Conservation (phyloP, 805 yeast genomes). For the Ogataea thermomethanolica region DNA sequence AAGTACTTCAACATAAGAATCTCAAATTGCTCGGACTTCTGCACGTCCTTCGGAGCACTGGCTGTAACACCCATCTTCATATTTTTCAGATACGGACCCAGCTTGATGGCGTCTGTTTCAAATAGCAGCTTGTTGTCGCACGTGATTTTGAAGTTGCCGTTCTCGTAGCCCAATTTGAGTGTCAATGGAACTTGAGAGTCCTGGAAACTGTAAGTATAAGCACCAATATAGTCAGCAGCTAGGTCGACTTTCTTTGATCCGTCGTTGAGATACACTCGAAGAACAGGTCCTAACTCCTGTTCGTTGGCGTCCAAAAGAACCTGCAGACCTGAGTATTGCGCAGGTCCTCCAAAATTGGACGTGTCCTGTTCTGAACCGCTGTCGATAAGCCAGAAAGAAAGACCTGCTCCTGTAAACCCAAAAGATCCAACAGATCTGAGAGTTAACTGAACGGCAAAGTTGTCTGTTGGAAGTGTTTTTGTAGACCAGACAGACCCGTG, state of each 20-base stretch:
- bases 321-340: constrained; percentile 59
- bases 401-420: constrained; percentile 52
- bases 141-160: constrained; percentile 51
- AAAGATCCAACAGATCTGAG: constrained; percentile 56
- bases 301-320: constrained; percentile 52
- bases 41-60: constrained; percentile 33
- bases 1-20: constrained; percentile 56
- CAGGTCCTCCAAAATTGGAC: constrained; percentile 52
- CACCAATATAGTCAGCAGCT: constrained; percentile 28
- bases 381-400: constrained; percentile 55
- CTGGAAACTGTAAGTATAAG: constrained; percentile 44
- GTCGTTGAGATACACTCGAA: constrained; percentile 60
- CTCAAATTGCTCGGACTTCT: constrained; percentile 58
- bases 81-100: constrained; percentile 37
- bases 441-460: constrained; percentile 52
- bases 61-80: constrained; percentile 57
- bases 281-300: constrained; percentile 41
- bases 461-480: constrained; percentile 28
- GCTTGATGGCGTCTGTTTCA: constrained; percentile 52
- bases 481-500: constrained; percentile 47
- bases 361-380: constrained; percentile 29
- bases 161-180: constrained; percentile 58
- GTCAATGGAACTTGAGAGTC: constrained; percentile 70
- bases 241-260: constrained; percentile 39
- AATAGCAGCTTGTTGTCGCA: constrained; percentile 69